Evolutionary conservation across 1,139 yeast species (phyloP).

Genomic region (Candida freyschussii): DNA sequence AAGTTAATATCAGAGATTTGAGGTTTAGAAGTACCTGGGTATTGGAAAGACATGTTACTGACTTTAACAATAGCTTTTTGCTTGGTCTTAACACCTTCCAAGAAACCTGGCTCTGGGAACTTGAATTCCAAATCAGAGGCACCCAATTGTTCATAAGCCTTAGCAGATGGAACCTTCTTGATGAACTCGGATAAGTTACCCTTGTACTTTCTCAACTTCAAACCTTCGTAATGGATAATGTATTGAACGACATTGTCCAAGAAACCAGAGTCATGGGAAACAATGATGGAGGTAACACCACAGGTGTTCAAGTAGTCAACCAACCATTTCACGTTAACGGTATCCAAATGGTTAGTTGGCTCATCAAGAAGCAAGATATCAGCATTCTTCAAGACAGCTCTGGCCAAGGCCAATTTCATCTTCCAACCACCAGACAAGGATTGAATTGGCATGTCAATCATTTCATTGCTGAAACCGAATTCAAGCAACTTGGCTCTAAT

Average conservation of each 20-base stretch:
- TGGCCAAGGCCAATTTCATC: constrained; percentile 98
- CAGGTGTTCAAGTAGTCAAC: constrained; percentile 97
- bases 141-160: constrained; percentile 97
- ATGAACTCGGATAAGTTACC: constrained; percentile 99
- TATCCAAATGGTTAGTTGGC: constrained; percentile 99
- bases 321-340: constrained; percentile 98
- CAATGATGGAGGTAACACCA: constrained; percentile 96
- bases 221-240: constrained; percentile 99
- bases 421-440: constrained; percentile 99
- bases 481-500: constrained; percentile 74
- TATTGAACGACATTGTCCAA: constrained; percentile 95
- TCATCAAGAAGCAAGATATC: constrained; percentile 97
- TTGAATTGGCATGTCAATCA: constrained; percentile 89
- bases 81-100: constrained; percentile 99
- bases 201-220: constrained; percentile 98
- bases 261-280: constrained; percentile 99
- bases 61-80: constrained; percentile 99
- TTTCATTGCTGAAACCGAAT: constrained; percentile 88
- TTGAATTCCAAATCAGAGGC: constrained; percentile 93
- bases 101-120: constrained; percentile 99
- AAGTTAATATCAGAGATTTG: constrained; percentile 85
- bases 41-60: constrained; percentile 94
- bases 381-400: constrained; percentile 98
- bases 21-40: constrained; percentile 97
- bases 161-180: constrained; percentile 97